Evolutionary conservation across 2,329 filamentous ascomycete genomes (phyloP).

Genomic region (Colletotrichum sp.): DNA sequence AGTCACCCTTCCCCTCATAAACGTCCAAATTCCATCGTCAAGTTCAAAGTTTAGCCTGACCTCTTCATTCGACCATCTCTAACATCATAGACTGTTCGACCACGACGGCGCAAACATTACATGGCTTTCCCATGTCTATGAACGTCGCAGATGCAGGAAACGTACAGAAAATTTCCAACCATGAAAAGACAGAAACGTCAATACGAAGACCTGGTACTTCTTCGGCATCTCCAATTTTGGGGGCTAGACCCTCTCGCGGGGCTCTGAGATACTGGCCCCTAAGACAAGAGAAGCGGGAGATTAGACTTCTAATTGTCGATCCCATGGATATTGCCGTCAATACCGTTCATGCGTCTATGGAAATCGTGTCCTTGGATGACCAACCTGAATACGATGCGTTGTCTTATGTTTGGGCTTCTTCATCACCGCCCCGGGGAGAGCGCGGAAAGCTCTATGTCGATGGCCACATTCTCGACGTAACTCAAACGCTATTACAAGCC

Average conservation of each 20-base stretch:
- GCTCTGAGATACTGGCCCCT: background rate
- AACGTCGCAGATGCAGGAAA: background rate
- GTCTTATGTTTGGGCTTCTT: background rate
- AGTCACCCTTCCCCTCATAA: background rate
- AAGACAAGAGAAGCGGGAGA: background rate
- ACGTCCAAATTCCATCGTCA: background rate
- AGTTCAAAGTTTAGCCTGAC: background rate
- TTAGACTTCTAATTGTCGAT: background rate
- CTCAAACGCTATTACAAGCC: background rate
- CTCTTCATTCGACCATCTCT: background rate
- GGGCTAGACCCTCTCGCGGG: background rate
- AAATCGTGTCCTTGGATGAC: background rate
- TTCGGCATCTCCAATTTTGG: background rate
- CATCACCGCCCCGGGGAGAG: background rate
- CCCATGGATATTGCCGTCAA: too few relatives aligned
- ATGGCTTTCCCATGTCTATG: background rate
- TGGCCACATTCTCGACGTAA: background rate
- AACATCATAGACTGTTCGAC: background rate
- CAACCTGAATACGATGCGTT: background rate
- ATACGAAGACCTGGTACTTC: background rate
- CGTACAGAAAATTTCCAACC: fast-evolving
- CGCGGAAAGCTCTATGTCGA: background rate
- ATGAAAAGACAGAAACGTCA: background rate
- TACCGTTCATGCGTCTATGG: background rate
- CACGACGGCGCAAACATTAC: background rate